These are phyloP conservation scores for Ustilago curta DNA, from an alignment of 1,284 basidiomycete genomes.

Conservation along the genomic window DNA sequence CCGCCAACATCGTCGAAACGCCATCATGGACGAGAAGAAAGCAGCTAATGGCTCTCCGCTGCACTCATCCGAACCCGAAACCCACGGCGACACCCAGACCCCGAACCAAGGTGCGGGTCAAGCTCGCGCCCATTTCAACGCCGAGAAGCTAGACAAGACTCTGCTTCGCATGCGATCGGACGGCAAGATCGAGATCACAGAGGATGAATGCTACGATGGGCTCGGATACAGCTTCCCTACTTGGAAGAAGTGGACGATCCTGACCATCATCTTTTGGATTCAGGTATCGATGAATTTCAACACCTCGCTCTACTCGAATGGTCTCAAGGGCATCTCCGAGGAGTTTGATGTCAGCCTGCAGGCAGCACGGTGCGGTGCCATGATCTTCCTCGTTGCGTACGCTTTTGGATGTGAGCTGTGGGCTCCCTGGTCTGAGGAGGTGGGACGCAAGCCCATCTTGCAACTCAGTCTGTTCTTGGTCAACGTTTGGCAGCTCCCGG, in stretches of 20 bases:
- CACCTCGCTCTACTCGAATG: constrained; percentile 69
- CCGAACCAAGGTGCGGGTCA: constrained; percentile 21
- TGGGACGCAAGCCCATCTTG: constrained; percentile 67
- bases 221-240: constrained; percentile 62
- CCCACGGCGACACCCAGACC: constrained; percentile 17
- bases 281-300: constrained; percentile 70
- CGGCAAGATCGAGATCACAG: constrained; percentile 50
- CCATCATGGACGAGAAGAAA: constrained; percentile 31
- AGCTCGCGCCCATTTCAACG: constrained; percentile 37
- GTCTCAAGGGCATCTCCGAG: constrained; percentile 54
- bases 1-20: not conserved
- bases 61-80: constrained; percentile 18
- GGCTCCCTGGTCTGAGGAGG: constrained; percentile 69
- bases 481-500: constrained; percentile 66
- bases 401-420: constrained; percentile 69
- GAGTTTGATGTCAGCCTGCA: constrained; percentile 69
- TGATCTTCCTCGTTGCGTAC: constrained; percentile 70
- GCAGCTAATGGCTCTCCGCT: constrained; percentile 17
- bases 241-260: constrained; percentile 69
- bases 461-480: constrained; percentile 67
- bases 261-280: constrained; percentile 69
- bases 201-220: constrained; percentile 49
- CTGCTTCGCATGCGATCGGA: constrained; percentile 40
- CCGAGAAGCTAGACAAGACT: constrained; percentile 47
- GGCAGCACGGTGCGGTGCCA: constrained; percentile 66